Conservation (phyloP, 2,329 filamentous ascomycete species). For the Whalleya microplaca region DNA sequence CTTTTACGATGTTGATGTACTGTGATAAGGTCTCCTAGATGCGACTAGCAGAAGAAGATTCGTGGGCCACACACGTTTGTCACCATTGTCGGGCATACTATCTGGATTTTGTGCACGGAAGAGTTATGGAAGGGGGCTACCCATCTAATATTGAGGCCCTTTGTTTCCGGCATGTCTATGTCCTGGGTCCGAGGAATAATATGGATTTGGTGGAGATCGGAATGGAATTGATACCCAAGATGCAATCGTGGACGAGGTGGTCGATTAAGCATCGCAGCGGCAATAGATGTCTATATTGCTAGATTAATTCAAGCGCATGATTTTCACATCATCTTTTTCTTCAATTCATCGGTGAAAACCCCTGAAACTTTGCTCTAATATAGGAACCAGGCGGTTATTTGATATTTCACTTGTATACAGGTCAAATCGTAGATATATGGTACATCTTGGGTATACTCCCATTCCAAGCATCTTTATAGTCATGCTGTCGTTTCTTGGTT, state of each 20-base stretch:
- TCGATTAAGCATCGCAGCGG: too few species aligned
- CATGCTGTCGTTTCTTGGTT: background rate
- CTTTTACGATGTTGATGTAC: too few species aligned
- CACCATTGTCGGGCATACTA: too few species aligned
- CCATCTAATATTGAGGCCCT: background rate
- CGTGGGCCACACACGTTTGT: too few species aligned
- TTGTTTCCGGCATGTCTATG: background rate
- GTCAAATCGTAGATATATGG: background rate
- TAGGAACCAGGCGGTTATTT: too few species aligned
- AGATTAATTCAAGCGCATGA: background rate
- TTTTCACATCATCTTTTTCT: background rate
- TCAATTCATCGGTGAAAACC: background rate
- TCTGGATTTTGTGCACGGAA: background rate
- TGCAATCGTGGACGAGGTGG: background rate
- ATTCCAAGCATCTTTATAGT: background rate
- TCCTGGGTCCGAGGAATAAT: background rate
- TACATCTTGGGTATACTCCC: background rate
- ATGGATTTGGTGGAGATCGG: background rate
- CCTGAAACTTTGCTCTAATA: too few species aligned
- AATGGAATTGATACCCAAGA: slow-evolving; percentile 2
- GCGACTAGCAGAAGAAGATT: too few species aligned
- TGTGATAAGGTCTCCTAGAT: too few species aligned
- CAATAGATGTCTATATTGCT: background rate
- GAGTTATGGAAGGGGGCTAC: background rate
- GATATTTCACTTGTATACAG: slow-evolving; percentile 1